Percentiles rank a stretch among this genome's conserved stretches.
These are phyloP conservation scores for Parathielavia hyrcaniae DNA, from an alignment of 495 filamentous ascomycete genomes.

Conservation along the genomic window DNA sequence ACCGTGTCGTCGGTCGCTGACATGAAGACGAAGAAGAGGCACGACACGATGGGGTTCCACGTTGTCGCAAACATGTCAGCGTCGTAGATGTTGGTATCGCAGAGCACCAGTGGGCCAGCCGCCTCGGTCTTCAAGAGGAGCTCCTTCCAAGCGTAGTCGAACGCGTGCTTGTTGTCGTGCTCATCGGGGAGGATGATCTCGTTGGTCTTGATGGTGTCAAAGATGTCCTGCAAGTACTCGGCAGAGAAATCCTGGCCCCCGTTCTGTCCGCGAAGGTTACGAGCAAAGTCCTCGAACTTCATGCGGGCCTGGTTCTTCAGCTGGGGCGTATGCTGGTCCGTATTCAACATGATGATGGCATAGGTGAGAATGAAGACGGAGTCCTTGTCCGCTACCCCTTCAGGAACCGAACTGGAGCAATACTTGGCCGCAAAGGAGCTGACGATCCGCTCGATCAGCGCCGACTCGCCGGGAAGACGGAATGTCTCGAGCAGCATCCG, in stretches of 20 bases:
- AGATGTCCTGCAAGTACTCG: conserved; percentile 82
- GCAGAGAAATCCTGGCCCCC: conserved; percentile 74
- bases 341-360: conserved; percentile 92
- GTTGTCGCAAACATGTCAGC: conserved; percentile 96
- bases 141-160: conserved; percentile 96
- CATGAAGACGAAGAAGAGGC: conserved; percentile 97
- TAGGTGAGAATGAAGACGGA: conserved; percentile 88
- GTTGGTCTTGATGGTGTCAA: conserved; percentile 79
- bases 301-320: conserved; percentile 76
- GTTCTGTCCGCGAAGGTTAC: conserved; percentile 86
- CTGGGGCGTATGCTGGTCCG: conserved; percentile 92
- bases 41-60: conserved; percentile 91
- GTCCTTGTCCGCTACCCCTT: conserved; percentile 80
- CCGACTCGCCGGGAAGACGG: conserved; percentile 85
- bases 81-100: conserved; percentile 91
- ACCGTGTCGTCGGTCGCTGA: conserved; percentile 97
- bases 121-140: conserved; percentile 78
- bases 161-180: conserved; percentile 91
- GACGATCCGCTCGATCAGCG: conserved; percentile 89
- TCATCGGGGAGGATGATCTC: conserved; percentile 98
- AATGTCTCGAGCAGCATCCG: conserved; percentile 85
- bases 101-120: conserved; percentile 65
- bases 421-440: conserved; percentile 82
- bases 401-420: conserved; percentile 61
- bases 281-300: conserved; percentile 71